phyloP scores from a whole-genome alignment of 1,139 yeast genomes.

The Candida anutae region DNA sequence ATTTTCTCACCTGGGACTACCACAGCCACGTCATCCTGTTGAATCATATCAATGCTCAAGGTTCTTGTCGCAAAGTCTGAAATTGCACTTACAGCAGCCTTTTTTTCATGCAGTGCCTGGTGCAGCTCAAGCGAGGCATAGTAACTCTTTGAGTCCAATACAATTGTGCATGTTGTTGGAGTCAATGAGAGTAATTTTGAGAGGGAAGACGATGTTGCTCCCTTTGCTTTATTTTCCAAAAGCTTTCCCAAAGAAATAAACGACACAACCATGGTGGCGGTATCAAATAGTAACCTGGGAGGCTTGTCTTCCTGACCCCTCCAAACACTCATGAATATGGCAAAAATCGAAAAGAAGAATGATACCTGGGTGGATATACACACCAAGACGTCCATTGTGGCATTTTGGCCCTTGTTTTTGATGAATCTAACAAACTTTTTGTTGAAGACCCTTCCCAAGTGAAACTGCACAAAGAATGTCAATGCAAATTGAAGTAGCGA shows the following conservation, averaged over 20 bases:
- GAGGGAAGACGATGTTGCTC: slow-evolving; percentile 85
- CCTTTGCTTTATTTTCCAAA: slow-evolving; percentile 87
- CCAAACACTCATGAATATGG: slow-evolving; percentile 42
- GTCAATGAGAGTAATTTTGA: slow-evolving; percentile 72
- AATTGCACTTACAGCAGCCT: neutral
- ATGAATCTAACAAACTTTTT: slow-evolving; percentile 59
- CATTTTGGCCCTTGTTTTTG: slow-evolving; percentile 49
- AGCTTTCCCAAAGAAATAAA: slow-evolving; percentile 87
- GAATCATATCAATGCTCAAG: slow-evolving; percentile 69
- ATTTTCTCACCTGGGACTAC: slow-evolving; percentile 81
- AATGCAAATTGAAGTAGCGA: slow-evolving; percentile 56
- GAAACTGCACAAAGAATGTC: slow-evolving; percentile 62
- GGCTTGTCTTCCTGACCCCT: slow-evolving; percentile 28
- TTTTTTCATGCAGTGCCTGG: slow-evolving; percentile 3
- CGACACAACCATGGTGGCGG: slow-evolving; percentile 73
- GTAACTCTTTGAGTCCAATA: slow-evolving; percentile 32
- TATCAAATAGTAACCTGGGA: slow-evolving; percentile 79
- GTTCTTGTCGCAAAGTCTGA: slow-evolving; percentile 11
- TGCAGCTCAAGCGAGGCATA: slow-evolving; percentile 12
- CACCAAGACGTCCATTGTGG: slow-evolving; percentile 95
- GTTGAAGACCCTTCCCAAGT: slow-evolving; percentile 58
- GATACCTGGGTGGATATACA: slow-evolving; percentile 78
- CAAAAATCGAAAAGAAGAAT: slow-evolving; percentile 60
- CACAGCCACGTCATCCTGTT: slow-evolving; percentile 67
- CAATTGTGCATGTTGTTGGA: slow-evolving; percentile 68